A percentile compares a stretch with the other conserved stretches of the same genome.
Evolutionary conservation across 257 asterid genomes (phyloP).

Genomic region (Avicennia marina): DNA sequence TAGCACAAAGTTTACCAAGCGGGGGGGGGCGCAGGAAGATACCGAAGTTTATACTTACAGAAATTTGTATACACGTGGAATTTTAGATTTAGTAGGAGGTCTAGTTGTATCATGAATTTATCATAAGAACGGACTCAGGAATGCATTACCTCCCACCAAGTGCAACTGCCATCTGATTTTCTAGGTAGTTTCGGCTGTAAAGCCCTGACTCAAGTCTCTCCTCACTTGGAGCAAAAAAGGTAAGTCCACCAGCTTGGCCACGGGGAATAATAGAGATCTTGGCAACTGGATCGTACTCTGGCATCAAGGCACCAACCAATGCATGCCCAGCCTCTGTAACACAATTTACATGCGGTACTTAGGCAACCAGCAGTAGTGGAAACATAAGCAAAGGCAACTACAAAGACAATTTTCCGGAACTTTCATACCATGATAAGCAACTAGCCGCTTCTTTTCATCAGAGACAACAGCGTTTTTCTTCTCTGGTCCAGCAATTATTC

Average conservation of each 20-base stretch:
- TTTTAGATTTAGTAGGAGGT: not conserved
- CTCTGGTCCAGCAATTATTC: slow-evolving; percentile 99
- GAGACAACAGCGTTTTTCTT: slow-evolving; percentile 98
- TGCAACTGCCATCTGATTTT: slow-evolving; percentile 99
- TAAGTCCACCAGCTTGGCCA: slow-evolving; percentile 99
- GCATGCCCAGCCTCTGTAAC: slow-evolving; percentile 99
- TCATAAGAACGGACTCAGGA: not conserved
- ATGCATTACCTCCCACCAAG: slow-evolving; percentile 83
- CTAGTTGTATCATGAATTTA: too few relatives aligned
- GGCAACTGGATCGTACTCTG: slow-evolving; percentile 98
- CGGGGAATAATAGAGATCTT: slow-evolving; percentile 98
- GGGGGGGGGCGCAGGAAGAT: too few relatives aligned
- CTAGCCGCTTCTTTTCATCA: slow-evolving; percentile 88
- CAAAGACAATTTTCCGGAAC: not conserved
- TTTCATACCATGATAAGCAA: slow-evolving; percentile 80
- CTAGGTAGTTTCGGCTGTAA: slow-evolving; percentile 95
- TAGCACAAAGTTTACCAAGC: too few relatives aligned
- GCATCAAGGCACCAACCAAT: slow-evolving; percentile 97
- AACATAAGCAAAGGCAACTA: not conserved
- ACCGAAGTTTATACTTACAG: too few relatives aligned
- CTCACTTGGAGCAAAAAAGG: slow-evolving; percentile 98
- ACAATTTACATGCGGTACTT: not conserved
- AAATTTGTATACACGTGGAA: too few relatives aligned
- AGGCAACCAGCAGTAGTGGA: not conserved
- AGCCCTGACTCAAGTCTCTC: slow-evolving; percentile 96